A percentile compares a stretch with the other conserved stretches of the same genome.
Evolutionary conservation across 2,329 filamentous ascomycete genomes (phyloP).

Genomic region (Pseudofabraea citricarpa): DNA sequence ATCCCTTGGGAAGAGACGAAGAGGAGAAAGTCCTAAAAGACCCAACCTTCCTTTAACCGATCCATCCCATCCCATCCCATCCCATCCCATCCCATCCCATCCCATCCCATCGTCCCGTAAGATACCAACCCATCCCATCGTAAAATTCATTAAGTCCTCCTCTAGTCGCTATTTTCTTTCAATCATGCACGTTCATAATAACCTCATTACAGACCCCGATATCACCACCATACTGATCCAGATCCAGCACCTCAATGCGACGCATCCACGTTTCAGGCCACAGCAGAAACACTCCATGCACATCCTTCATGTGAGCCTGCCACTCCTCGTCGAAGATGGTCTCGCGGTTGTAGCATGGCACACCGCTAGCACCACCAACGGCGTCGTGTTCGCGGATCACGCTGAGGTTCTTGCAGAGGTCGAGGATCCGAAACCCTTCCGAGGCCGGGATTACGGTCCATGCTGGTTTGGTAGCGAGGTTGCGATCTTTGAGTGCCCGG

Average conservation of each 20-base stretch:
- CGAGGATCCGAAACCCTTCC: conserved; percentile 22
- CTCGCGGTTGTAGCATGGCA: conserved; percentile 24
- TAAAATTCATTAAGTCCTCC: no score
- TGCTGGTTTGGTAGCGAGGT: conserved; percentile 20
- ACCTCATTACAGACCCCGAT: conserved; percentile 24
- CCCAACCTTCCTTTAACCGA: no score
- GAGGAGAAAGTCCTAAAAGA: no score
- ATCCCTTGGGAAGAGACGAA: no score
- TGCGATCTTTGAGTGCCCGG: conserved; percentile 17
- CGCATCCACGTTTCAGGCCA: conserved; percentile 28
- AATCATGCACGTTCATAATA: conserved; percentile 16
- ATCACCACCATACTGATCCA: conserved; percentile 22
- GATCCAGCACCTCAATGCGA: conserved; percentile 24
- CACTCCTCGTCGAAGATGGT: conserved; percentile 26
- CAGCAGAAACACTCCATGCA: conserved; percentile 23
- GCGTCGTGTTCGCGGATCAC: neutral
- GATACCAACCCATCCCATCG: no score
- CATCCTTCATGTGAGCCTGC: conserved; percentile 26
- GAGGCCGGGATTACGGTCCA: conserved; percentile 23
- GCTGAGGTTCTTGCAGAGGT: conserved; percentile 18
- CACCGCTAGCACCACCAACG: neutral
- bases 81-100: no score
- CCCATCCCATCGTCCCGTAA: no score
- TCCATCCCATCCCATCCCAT: neutral
- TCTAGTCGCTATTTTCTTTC: neutral